Evolutionary conservation across 768 basidiomycete species (phyloP).

Genomic region (Lentinus tigrinus): DNA sequence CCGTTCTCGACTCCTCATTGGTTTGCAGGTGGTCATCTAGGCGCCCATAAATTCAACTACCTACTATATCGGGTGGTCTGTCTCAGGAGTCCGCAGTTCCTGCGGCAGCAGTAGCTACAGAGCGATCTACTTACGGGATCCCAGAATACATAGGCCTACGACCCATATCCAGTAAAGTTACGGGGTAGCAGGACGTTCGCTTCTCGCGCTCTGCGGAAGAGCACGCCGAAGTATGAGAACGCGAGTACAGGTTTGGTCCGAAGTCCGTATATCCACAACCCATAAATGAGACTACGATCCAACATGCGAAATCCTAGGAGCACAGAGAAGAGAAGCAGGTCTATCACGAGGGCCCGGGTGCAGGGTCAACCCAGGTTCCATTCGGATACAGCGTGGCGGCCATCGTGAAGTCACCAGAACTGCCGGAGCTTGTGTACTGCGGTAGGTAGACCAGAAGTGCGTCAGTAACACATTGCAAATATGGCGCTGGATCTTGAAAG

Average conservation of each 20-base stretch:
- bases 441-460: conserved; percentile 3
- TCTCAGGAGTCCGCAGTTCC: background rate
- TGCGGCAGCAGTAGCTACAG: background rate
- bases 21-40: background rate
- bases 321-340: background rate
- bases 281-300: conserved; percentile 3
- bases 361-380: conserved; percentile 78
- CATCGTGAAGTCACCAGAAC: conserved; percentile 76
- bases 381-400: conserved; percentile 76
- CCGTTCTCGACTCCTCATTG: background rate
- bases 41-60: background rate
- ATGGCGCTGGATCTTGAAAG: background rate
- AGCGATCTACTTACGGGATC: no score
- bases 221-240: conserved; percentile 8
- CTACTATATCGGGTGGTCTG: background rate
- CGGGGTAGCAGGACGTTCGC: background rate
- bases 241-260: conserved; percentile 13
- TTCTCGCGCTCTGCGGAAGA: background rate
- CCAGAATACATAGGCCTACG: no score
- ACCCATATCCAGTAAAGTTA: no score
- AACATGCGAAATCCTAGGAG: background rate
- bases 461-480: background rate
- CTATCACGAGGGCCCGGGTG: conserved; percentile 56
- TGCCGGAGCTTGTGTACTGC: conserved; percentile 46
- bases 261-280: conserved; percentile 6